These are phyloP conservation scores for Metarhizium sp. DNA, from an alignment of 2,329 filamentous ascomycete species.

Conservation along the genomic window DNA sequence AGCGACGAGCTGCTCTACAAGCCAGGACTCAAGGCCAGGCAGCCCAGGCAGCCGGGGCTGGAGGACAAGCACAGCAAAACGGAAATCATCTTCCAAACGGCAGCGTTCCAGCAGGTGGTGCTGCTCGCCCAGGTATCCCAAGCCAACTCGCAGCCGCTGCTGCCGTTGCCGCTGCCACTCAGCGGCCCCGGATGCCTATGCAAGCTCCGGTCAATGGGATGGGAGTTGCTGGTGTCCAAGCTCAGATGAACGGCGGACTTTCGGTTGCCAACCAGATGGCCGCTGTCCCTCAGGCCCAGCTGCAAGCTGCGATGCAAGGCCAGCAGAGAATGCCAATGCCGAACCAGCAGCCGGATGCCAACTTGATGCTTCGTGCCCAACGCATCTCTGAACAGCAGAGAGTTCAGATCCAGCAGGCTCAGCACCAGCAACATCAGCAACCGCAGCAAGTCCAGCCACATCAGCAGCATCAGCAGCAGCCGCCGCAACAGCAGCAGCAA, in stretches of 20 bases:
- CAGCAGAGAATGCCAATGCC: conserved; percentile 51
- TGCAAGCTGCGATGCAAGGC: conserved; percentile 44
- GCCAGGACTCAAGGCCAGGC: conserved; percentile 36
- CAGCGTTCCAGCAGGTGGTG: conserved; percentile 17
- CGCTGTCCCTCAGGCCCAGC: conserved; percentile 58
- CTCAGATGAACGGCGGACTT: conserved; percentile 41
- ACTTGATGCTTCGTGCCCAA: conserved; percentile 53
- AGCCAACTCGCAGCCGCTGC: conserved; percentile 34
- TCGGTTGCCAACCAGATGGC: conserved; percentile 51
- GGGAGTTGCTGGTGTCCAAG: conserved; percentile 31
- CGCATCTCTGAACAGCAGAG: conserved; percentile 58
- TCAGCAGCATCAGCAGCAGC: conserved; percentile 14
- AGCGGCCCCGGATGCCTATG: conserved; percentile 40
- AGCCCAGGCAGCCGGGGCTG: conserved; percentile 16
- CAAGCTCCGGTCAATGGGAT: conserved; percentile 44
- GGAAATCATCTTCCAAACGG: conserved; percentile 17
- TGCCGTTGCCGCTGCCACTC: conserved; percentile 27
- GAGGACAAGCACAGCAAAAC: conserved; percentile 15
- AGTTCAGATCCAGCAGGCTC: conserved; percentile 36
- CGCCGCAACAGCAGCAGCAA: conserved; percentile 16
- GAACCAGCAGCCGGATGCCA: conserved; percentile 36
- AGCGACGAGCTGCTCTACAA: conserved; percentile 40
- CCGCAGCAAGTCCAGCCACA: conserved; percentile 28
- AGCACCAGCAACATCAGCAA: conserved; percentile 16
- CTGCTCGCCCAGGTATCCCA: conserved; percentile 28